phyloP scores from a whole-genome alignment of 306 rosid species.

The Vicia faba region DNA sequence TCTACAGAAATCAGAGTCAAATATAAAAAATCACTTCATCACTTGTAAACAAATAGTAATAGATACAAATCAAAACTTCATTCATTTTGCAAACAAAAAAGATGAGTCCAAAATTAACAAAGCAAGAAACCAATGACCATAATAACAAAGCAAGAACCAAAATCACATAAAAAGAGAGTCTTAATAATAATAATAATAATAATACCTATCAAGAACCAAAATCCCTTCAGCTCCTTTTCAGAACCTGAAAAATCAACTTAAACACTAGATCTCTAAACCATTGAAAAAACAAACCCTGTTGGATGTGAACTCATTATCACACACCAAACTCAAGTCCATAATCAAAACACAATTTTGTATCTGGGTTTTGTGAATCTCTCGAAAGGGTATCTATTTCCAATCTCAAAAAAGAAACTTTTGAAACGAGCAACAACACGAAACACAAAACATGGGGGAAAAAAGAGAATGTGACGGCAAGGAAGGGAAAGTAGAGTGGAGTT shows the following conservation, averaged over 20 bases:
- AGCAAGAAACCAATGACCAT: conserved; percentile 23
- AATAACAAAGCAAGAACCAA: not conserved
- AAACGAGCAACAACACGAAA: conserved; percentile 20
- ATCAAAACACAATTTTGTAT: conserved; percentile 42
- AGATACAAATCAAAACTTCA: conserved; percentile 6
- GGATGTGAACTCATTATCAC: conserved; percentile 35
- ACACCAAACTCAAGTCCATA: conserved; percentile 46
- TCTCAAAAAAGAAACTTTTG: conserved; percentile 37
- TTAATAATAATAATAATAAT: not conserved
- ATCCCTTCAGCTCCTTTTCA: conserved; percentile 37
- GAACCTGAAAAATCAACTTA: conserved; percentile 33
- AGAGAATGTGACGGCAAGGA: conserved; percentile 28
- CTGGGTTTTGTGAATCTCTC: conserved; percentile 44
- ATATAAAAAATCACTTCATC: conserved; percentile 33
- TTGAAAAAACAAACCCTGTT: conserved; percentile 31
- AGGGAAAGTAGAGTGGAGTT: conserved; percentile 34
- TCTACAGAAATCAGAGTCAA: conserved; percentile 44
- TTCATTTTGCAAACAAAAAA: conserved; percentile 21
- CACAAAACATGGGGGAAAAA: not conserved
- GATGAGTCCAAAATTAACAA: conserved; percentile 11
- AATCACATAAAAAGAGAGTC: not conserved
- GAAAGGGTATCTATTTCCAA: conserved; percentile 41
- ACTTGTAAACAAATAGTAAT: no score
- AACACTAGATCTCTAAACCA: conserved; percentile 52
- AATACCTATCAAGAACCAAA: conserved; percentile 38